phyloP scores from a whole-genome alignment of 306 rosid species.

The Rubus idaeus region DNA sequence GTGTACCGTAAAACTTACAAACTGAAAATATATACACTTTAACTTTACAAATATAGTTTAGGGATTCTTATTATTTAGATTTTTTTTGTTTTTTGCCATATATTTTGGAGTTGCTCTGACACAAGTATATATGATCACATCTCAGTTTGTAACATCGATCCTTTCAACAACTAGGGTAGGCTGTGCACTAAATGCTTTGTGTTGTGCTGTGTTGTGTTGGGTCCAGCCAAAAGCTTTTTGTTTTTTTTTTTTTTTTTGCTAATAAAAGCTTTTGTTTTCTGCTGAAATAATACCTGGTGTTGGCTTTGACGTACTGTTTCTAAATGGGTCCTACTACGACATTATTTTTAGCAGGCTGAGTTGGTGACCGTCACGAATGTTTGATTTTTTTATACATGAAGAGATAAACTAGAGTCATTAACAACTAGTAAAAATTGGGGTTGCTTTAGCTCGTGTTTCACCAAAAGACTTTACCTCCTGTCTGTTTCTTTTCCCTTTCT shows the following conservation, averaged over 20 bases:
- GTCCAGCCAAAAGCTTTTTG: not conserved
- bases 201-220: not conserved
- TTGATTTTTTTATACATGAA: not conserved
- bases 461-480: not conserved
- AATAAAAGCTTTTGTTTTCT: no score
- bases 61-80: not conserved
- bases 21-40: not conserved
- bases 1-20: no score
- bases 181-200: not conserved
- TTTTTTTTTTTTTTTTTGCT: no score
- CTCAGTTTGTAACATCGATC: not conserved
- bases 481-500: not conserved
- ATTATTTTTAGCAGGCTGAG: not conserved
- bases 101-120: not conserved
- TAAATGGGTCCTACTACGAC: slow-evolving; percentile 3
- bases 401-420: not conserved
- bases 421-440: not conserved
- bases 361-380: not conserved
- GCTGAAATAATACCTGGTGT: no score
- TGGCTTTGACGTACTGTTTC: not conserved
- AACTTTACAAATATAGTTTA: not conserved
- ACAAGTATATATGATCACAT: not conserved
- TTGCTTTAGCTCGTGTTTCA: not conserved
- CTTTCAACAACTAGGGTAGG: not conserved
- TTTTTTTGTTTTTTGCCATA: not conserved